Base-by-base conservation (phyloP, 1,284 basidiomycete genomes). In the Tilletia setariae region DNA sequence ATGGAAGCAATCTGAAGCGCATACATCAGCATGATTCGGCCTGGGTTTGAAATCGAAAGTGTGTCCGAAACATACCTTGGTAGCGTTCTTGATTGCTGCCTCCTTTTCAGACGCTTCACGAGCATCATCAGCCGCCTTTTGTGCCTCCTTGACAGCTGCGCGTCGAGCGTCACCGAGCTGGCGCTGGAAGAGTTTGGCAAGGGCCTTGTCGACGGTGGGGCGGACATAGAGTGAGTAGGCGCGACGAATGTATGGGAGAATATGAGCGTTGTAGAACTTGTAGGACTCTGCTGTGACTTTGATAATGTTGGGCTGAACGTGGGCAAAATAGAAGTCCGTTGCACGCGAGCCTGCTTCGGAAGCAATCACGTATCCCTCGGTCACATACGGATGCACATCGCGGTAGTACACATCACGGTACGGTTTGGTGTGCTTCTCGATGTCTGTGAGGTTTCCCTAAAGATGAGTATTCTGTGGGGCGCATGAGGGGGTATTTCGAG, bases 351-450 rank as follows among this genome's bases (percentile, higher is more conserved):
- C 69, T 9, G 73, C 71, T 9, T 72, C 69, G 9, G 74, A 44
- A 66, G 75, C 70, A 66, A 75, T 72, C 42, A 66, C 68, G 42
- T 73, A 72, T 2, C 74, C 78, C 49, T 69, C 65, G 32, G 71
- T 61, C 15, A 81, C 68, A 56, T 81, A 75, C n/a, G 80, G 79
- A 44, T 74, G 72, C n/a, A 82, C 72, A 44, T 82, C 80, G 62
- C 79, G 75, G n/a, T 71, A 59, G 56, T 80, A 80, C 51, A 53
- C 21, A 67, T 77, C 74, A 35, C 73, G 73, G 69, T 81, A 81
- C 0, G 79, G 79, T 70, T 77, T 75, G 67, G 78, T 62, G 2
- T 73, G 63, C 53, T 71, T 73, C 69, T 73, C 59, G 21, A 72
- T n/a, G 63, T 69, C 63, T 66, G 51, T 30, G 16, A 49, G 43